These are phyloP conservation scores for Patellifolia procumbens DNA, from an alignment of 179 eudicot genomes.

Conservation along the genomic window DNA sequence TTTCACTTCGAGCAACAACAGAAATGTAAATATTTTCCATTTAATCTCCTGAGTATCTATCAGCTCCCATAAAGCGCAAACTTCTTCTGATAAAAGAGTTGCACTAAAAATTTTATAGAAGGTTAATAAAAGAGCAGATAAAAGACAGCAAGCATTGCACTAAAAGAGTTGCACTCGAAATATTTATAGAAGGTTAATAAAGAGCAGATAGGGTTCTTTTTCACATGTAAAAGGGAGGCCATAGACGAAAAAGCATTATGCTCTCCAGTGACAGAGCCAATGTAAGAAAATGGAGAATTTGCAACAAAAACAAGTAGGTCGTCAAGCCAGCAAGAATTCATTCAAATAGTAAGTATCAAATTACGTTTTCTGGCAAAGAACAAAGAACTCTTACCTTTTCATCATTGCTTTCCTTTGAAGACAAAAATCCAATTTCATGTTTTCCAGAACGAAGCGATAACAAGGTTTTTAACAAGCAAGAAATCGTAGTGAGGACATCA, in stretches of 20 bases:
- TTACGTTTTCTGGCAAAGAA: slow-evolving; percentile 3
- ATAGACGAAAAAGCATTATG: neutral
- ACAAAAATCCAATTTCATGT: slow-evolving; percentile 31
- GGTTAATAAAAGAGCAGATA: too few relatives aligned
- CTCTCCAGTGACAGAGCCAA: neutral
- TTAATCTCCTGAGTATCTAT: neutral
- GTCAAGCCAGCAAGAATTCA: neutral
- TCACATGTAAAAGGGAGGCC: neutral
- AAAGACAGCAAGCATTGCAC: neutral
- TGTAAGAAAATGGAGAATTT: neutral
- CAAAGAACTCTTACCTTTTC: slow-evolving; percentile 56
- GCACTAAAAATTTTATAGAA: too few relatives aligned
- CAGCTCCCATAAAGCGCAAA: neutral
- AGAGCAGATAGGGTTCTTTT: neutral
- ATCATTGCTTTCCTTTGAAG: slow-evolving; percentile 41
- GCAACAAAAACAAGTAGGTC: neutral
- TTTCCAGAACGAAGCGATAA: slow-evolving; percentile 37
- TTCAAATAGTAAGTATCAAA: neutral
- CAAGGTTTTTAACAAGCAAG: slow-evolving; percentile 50
- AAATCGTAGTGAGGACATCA: slow-evolving; percentile 51
- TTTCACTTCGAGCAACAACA: too few relatives aligned
- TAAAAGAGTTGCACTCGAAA: too few relatives aligned
- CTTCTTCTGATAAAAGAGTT: too few relatives aligned
- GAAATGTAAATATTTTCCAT: too few relatives aligned
- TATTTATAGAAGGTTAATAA: too few relatives aligned